These are phyloP conservation scores for Conticribra guillardii DNA, from an alignment of 108 stramenopile species.

Conservation along the genomic window DNA sequence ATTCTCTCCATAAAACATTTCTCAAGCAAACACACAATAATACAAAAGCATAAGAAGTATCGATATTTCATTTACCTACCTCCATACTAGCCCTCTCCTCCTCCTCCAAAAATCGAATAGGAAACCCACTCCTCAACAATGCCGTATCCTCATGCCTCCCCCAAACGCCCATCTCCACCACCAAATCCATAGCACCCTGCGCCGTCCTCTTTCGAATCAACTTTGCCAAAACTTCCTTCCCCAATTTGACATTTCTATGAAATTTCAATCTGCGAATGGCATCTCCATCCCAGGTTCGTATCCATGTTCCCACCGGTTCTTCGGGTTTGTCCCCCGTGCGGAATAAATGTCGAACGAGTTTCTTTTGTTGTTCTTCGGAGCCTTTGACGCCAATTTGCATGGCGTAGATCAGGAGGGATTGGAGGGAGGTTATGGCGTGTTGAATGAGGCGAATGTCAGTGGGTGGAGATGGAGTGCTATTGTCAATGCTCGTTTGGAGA, in stretches of 20 bases:
- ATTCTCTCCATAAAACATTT: too few relatives aligned
- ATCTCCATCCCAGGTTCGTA: constrained; percentile 40
- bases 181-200: constrained; percentile 72
- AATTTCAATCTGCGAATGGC: constrained; percentile 65
- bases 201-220: constrained; percentile 60
- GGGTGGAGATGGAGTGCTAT: not conserved
- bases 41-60: not conserved
- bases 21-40: not conserved
- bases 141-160: constrained; percentile 60
- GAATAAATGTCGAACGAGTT: constrained; percentile 62
- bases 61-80: constrained; percentile 17
- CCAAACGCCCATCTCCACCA: constrained; percentile 69
- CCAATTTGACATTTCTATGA: constrained; percentile 43
- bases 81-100: constrained; percentile 47
- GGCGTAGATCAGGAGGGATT: constrained; percentile 67
- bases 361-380: constrained; percentile 46
- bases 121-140: constrained; percentile 78
- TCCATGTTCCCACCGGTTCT: constrained; percentile 16
- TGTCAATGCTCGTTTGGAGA: not conserved
- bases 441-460: constrained; percentile 35
- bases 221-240: constrained; percentile 53
- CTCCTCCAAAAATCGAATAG: constrained; percentile 54
- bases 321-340: constrained; percentile 11
- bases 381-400: constrained; percentile 71
- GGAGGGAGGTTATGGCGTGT: constrained; percentile 59